A percentile compares a stretch with the other conserved stretches of the same genome.
These are phyloP conservation scores for Myxozyma melibiosi DNA, from an alignment of 805 yeast genomes.

Conservation along the genomic window DNA sequence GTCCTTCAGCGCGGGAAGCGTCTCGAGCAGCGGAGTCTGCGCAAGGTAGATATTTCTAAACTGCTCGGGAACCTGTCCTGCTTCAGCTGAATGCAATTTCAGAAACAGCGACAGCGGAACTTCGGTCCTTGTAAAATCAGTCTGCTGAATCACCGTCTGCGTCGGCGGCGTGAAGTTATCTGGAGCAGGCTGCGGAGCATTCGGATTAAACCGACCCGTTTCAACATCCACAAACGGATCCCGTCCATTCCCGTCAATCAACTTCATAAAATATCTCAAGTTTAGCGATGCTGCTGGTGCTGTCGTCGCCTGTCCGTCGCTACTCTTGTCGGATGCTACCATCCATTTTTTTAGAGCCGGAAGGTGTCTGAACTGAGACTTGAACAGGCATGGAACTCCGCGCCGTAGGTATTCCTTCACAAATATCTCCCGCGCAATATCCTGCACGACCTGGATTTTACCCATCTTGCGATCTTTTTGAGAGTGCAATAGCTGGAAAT, in stretches of 20 bases:
- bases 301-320: background rate
- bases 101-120: constrained; percentile 28
- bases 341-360: constrained; percentile 24
- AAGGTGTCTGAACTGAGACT: constrained; percentile 2
- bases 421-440: constrained; percentile 5
- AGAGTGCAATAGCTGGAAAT: too few relatives aligned
- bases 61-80: background rate
- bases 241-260: constrained; percentile 8
- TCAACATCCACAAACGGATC: constrained; percentile 31
- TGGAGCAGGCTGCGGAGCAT: background rate
- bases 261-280: constrained; percentile 2
- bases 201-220: constrained; percentile 15
- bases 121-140: constrained; percentile 18
- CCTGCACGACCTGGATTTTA: constrained; percentile 3
- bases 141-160: background rate
- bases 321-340: background rate
- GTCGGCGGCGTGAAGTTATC: background rate
- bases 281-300: background rate
- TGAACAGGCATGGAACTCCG: constrained; percentile 19
- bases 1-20: constrained; percentile 15
- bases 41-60: constrained; percentile 25
- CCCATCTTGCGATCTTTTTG: background rate
- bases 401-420: background rate
- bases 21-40: constrained; percentile 26
- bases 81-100: constrained; percentile 2